phyloP scores from a whole-genome alignment of 768 basidiomycete species.

The Hericium rajendrae region DNA sequence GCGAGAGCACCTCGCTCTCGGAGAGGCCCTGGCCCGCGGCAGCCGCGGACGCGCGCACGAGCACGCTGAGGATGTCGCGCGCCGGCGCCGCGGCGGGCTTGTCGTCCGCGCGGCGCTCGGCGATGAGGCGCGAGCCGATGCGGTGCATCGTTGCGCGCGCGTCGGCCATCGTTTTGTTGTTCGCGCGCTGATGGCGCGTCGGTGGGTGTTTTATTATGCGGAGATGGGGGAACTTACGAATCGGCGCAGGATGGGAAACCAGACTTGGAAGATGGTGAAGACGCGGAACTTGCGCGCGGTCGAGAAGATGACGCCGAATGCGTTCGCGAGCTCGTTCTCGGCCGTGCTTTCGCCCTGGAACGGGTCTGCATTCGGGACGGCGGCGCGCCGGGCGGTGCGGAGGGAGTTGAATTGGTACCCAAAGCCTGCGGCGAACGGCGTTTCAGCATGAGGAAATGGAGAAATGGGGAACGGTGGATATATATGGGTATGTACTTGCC shows the following conservation, averaged over 20 bases:
- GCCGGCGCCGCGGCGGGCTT: not conserved
- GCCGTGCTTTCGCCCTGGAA: not conserved
- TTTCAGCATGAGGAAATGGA: not conserved
- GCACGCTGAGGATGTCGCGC: conserved; percentile 12
- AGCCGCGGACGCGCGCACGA: conserved; percentile 49
- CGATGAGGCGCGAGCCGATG: conserved; percentile 12
- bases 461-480: not conserved
- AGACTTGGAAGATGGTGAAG: conserved; percentile 43
- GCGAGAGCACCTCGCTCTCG: conserved; percentile 47
- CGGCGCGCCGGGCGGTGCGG: conserved; percentile 22
- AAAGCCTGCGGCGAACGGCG: conserved; percentile 35
- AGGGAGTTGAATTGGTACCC: conserved; percentile 46
- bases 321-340: conserved; percentile 43
- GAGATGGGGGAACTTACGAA: conserved; percentile 31
- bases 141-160: conserved; percentile 8
- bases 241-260: conserved; percentile 45
- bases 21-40: conserved; percentile 40
- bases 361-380: conserved; percentile 21
- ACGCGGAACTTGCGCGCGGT: conserved; percentile 43
- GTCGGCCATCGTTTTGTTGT: not conserved
- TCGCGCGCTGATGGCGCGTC: conserved; percentile 2
- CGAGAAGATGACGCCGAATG: conserved; percentile 44
- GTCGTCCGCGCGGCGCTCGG: conserved; percentile 3
- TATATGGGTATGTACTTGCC: conserved; percentile 24
- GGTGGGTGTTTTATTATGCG: conserved; percentile 24